These are phyloP conservation scores for Neurospora sp. DNA, from an alignment of 495 filamentous ascomycete genomes.

Conservation along the genomic window DNA sequence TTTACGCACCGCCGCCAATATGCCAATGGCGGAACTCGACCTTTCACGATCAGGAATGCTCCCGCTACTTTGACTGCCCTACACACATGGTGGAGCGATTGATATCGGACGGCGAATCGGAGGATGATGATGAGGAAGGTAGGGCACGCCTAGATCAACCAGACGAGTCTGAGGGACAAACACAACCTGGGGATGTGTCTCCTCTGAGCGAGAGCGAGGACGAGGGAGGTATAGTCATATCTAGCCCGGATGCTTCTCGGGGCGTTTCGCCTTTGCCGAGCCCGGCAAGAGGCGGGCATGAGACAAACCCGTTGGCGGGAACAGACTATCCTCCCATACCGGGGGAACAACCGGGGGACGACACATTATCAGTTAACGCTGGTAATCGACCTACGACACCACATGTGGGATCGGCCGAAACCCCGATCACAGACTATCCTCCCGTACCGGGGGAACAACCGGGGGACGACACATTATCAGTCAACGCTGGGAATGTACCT, in stretches of 20 bases:
- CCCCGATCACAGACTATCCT: slow-evolving; percentile 2
- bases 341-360: not conserved
- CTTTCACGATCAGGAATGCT: slow-evolving; percentile 31
- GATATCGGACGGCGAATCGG: slow-evolving; percentile 11
- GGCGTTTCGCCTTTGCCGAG: not conserved
- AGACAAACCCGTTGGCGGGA: not conserved
- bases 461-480: not conserved
- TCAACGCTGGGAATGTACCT: not conserved
- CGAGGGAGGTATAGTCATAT: not conserved
- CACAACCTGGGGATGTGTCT: slow-evolving; percentile 7
- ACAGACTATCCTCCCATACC: not conserved
- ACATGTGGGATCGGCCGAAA: not conserved
- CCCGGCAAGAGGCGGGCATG: not conserved
- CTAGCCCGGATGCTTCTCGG: not conserved
- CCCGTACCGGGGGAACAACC: not conserved
- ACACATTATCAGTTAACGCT: not conserved
- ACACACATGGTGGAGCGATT: slow-evolving; percentile 25
- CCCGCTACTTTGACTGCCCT: slow-evolving; percentile 35
- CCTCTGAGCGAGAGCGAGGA: slow-evolving; percentile 5
- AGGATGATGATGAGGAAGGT: not conserved
- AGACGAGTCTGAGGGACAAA: not conserved
- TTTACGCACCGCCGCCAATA: not conserved
- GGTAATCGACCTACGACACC: not conserved
- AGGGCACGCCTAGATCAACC: not conserved
- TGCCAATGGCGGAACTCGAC: slow-evolving; percentile 26